Conservation (phyloP, 1,284 basidiomycete species). For the Vanrija pseudolonga region DNA sequence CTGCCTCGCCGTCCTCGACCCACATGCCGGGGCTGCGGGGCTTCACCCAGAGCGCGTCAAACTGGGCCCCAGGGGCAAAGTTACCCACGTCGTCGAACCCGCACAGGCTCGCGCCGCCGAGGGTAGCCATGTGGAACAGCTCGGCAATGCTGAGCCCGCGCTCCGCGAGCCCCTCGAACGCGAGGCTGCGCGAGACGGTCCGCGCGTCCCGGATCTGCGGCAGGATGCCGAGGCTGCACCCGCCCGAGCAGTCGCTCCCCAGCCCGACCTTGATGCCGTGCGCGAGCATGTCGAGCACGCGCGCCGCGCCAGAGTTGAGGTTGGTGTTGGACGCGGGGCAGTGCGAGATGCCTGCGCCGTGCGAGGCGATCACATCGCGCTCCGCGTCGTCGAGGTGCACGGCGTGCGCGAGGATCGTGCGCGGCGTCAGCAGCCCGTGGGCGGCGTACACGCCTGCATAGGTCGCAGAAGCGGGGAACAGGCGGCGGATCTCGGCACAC, state of each 20-base stretch:
- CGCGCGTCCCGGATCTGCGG: constrained; percentile 77
- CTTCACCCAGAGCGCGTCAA: constrained; percentile 79
- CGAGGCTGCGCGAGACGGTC: constrained; percentile 72
- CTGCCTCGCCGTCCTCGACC: constrained; percentile 31
- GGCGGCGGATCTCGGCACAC: constrained; percentile 61
- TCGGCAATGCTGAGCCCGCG: constrained; percentile 62
- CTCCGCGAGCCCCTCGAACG: constrained; percentile 26
- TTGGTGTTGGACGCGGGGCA: constrained; percentile 94
- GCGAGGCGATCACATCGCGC: constrained; percentile 64
- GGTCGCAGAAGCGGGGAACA: constrained; percentile 61
- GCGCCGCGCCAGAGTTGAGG: constrained; percentile 75
- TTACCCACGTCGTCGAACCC: constrained; percentile 71
- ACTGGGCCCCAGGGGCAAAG: constrained; percentile 75
- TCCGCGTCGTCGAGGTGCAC: constrained; percentile 67
- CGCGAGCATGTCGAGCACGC: constrained; percentile 74
- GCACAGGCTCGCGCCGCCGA: constrained; percentile 85
- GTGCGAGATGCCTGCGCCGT: constrained; percentile 76
- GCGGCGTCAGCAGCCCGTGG: constrained; percentile 67
- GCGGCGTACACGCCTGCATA: constrained; percentile 81
- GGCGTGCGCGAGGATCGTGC: constrained; percentile 86
- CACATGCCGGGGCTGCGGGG: constrained; percentile 57
- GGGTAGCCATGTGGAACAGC: constrained; percentile 83
- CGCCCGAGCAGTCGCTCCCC: constrained; percentile 89
- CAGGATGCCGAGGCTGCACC: constrained; percentile 78
- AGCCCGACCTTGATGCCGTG: constrained; percentile 79